Percentiles rank a stretch among this genome's conserved stretches.
Evolutionary conservation across 345 rosid genomes (phyloP).

Genomic region (Bruguiera gymnorhiza): DNA sequence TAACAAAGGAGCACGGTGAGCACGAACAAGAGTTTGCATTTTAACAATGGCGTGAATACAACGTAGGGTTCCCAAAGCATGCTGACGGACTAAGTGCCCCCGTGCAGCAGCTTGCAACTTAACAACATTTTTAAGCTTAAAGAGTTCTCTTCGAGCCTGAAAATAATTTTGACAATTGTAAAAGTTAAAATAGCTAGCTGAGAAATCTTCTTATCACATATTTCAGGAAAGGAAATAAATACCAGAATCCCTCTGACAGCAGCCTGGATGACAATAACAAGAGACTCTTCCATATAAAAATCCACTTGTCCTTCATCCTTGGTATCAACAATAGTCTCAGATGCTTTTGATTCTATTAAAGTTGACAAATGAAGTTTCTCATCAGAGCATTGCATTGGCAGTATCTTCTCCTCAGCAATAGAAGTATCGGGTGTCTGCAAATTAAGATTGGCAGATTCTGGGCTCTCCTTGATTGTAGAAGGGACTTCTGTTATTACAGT

Average conservation of each 20-base stretch:
- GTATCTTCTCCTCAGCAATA: slow-evolving; percentile 32
- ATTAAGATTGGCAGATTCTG: slow-evolving; percentile 35
- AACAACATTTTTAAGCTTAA: slow-evolving; percentile 61
- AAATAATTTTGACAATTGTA: slow-evolving; percentile 8
- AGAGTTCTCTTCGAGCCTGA: slow-evolving; percentile 63
- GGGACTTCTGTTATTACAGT: slow-evolving; percentile 43
- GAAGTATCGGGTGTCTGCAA: slow-evolving; percentile 34
- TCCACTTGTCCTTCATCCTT: slow-evolving; percentile 31
- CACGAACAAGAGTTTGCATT: slow-evolving; percentile 85
- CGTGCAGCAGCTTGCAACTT: slow-evolving; percentile 94
- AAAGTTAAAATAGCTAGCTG: background rate
- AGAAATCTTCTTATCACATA: background rate
- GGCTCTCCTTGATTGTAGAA: slow-evolving; percentile 35
- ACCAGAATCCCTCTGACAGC: slow-evolving; percentile 60
- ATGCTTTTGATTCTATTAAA: slow-evolving; percentile 28
- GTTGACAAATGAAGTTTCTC: slow-evolving; percentile 40
- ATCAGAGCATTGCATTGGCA: slow-evolving; percentile 30
- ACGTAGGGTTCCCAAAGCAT: slow-evolving; percentile 79
- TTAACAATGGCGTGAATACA: slow-evolving; percentile 87
- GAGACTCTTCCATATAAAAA: slow-evolving; percentile 40
- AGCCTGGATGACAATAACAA: slow-evolving; percentile 51
- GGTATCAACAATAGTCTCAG: slow-evolving; percentile 20
- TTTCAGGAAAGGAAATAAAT: slow-evolving; percentile 4
- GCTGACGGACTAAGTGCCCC: slow-evolving; percentile 84
- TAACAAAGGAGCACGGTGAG: slow-evolving; percentile 50